Conservation (phyloP, 768 basidiomycete genomes). For the Naganishia randhawae region DNA sequence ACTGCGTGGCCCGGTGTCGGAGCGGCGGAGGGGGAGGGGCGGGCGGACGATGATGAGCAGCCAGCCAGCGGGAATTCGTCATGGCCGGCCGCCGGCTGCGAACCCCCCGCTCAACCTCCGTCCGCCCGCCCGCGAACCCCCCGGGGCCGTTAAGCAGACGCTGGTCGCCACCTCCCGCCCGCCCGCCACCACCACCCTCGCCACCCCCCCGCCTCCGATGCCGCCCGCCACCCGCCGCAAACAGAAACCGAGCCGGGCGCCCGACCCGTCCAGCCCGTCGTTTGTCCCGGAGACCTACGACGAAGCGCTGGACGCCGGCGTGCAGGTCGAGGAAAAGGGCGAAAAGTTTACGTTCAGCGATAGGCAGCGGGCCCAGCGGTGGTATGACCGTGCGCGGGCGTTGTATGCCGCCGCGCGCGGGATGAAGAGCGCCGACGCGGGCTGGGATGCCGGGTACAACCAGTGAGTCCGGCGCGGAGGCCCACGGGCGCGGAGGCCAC, state of each 20-base stretch:
- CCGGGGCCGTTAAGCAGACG: too few species aligned
- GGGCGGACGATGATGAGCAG: too few species aligned
- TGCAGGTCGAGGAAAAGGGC: constrained; percentile 6
- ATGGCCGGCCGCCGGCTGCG: too few species aligned
- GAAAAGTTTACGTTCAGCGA: constrained; percentile 7
- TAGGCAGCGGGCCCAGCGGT: background rate
- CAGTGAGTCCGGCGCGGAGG: constrained; percentile 7
- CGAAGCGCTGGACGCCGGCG: constrained; percentile 3
- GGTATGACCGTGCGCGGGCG: background rate
- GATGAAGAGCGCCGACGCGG: background rate
- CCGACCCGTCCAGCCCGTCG: background rate
- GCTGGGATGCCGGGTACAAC: constrained; percentile 17
- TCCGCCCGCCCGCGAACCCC: too few species aligned
- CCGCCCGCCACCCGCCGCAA: background rate
- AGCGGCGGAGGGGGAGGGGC: too few species aligned
- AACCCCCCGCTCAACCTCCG: too few species aligned
- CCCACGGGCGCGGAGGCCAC: too few species aligned
- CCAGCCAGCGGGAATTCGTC: too few species aligned
- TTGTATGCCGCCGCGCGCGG: background rate
- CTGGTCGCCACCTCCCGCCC: too few species aligned
- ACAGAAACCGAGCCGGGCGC: background rate
- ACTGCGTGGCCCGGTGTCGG: too few species aligned
- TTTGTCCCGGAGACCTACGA: background rate
- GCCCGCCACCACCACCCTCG: background rate
- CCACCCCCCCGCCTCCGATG: background rate